A percentile compares a stretch with the other conserved stretches of the same genome.
Evolutionary conservation across 371 early-diverging fungal genomes (phyloP).

Genomic region (Mortierella sp.): DNA sequence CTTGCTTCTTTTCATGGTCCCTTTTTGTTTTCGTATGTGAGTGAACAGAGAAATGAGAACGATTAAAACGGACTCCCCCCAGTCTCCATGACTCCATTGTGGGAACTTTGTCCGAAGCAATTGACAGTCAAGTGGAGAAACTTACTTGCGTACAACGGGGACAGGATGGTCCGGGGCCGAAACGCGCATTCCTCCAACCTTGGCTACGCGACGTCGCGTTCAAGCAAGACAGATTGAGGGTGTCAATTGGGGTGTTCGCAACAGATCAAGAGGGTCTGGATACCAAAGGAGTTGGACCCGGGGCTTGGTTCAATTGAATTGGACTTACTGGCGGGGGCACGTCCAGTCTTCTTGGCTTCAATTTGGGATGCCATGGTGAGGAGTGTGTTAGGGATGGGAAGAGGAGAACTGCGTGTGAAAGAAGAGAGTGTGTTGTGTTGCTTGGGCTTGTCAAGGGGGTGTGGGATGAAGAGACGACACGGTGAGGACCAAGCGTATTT

Average conservation of each 20-base stretch:
- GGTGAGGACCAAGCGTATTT: too few species aligned
- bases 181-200: conserved; percentile 50
- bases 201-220: conserved; percentile 28
- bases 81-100: too few species aligned
- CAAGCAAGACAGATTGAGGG: too few species aligned
- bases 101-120: background rate
- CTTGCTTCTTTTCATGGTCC: conserved; percentile 25
- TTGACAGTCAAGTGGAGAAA: background rate
- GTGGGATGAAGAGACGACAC: too few species aligned
- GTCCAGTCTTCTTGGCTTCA: conserved; percentile 44
- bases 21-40: background rate
- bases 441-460: background rate
- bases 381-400: background rate
- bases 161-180: conserved; percentile 41
- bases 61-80: background rate
- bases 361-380: conserved; percentile 34
- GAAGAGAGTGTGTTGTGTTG: too few species aligned
- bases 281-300: too few species aligned
- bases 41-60: background rate
- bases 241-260: background rate
- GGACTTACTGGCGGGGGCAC: conserved; percentile 29
- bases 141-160: conserved; percentile 53
- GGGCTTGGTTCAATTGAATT: too few species aligned
- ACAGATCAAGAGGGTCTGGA: too few species aligned
- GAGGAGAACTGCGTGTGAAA: background rate